These are phyloP conservation scores for Trametes cingulata DNA, from an alignment of 768 basidiomycete species.

Conservation along the genomic window DNA sequence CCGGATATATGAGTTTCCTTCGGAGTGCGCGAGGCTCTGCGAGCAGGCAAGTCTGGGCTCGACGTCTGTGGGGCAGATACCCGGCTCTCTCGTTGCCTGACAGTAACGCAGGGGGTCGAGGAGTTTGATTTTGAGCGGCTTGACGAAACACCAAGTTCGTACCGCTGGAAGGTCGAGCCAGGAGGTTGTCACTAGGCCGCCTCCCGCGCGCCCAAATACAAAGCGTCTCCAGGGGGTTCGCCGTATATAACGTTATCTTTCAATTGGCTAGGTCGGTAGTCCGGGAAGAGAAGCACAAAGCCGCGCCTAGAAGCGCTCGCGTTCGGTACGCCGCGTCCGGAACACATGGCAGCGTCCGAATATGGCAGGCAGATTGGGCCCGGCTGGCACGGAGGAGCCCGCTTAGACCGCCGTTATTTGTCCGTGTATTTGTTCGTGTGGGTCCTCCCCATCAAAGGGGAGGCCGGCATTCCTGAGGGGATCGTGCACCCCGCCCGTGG, in stretches of 20 bases:
- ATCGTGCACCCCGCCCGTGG: neutral
- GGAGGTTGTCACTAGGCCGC: no score
- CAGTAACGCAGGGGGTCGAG: neutral
- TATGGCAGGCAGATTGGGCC: neutral
- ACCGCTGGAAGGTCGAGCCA: neutral
- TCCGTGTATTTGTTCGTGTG: constrained; percentile 8
- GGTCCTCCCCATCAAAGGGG: constrained; percentile 5
- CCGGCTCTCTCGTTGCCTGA: neutral
- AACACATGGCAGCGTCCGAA: no score
- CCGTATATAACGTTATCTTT: no score
- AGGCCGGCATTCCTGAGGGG: neutral
- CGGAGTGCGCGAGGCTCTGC: no score
- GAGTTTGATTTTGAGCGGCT: constrained; percentile 1
- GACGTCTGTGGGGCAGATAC: no score
- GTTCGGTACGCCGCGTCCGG: neutral
- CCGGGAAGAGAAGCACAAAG: no score
- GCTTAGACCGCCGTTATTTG: constrained; percentile 10
- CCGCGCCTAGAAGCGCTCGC: neutral
- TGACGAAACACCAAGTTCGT: neutral
- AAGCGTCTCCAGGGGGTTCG: no score
- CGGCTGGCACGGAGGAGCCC: neutral
- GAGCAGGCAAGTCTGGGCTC: no score
- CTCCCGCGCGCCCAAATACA: neutral
- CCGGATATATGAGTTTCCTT: no score
- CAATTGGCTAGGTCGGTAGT: no score